A percentile compares a stretch with the other conserved stretches of the same genome.
phyloP scores from a whole-genome alignment of 1,284 basidiomycete species.

The Austropuccinia psidii region DNA sequence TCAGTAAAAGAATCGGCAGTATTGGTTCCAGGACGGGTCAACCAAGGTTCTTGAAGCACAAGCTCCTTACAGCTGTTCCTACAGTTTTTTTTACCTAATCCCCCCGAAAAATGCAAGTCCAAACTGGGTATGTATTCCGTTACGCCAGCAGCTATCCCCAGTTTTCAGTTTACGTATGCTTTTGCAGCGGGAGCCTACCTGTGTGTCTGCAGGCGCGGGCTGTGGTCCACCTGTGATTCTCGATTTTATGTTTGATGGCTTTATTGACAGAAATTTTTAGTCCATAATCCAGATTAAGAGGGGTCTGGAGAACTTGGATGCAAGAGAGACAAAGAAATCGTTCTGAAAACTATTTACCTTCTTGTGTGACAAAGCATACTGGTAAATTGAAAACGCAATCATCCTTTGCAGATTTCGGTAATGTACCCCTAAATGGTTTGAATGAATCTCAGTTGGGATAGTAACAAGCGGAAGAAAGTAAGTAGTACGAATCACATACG shows the following conservation, averaged over 20 bases:
- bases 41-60: too few species aligned
- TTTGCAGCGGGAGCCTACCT: constrained; percentile 3
- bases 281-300: neutral
- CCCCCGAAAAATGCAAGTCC: too few species aligned
- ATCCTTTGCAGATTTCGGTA: neutral
- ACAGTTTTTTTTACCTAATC: too few species aligned
- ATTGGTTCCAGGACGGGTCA: too few species aligned
- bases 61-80: too few species aligned
- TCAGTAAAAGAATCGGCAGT: too few species aligned
- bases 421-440: neutral
- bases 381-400: constrained; percentile 30
- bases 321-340: neutral
- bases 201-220: constrained; percentile 13
- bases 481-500: neutral
- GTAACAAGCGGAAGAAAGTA: neutral
- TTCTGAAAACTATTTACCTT: neutral
- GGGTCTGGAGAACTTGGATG: neutral
- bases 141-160: too few species aligned
- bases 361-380: constrained; percentile 4
- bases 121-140: too few species aligned
- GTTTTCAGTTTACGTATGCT: too few species aligned
- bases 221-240: constrained; percentile 20
- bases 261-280: neutral
- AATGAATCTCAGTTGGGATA: too few species aligned
- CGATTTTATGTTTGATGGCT: constrained; percentile 17